Evolutionary conservation across 2,329 filamentous ascomycete genomes (phyloP), one percentile per base, ranked within the genome.

Genomic region (Talaromyces sp.): DNA sequence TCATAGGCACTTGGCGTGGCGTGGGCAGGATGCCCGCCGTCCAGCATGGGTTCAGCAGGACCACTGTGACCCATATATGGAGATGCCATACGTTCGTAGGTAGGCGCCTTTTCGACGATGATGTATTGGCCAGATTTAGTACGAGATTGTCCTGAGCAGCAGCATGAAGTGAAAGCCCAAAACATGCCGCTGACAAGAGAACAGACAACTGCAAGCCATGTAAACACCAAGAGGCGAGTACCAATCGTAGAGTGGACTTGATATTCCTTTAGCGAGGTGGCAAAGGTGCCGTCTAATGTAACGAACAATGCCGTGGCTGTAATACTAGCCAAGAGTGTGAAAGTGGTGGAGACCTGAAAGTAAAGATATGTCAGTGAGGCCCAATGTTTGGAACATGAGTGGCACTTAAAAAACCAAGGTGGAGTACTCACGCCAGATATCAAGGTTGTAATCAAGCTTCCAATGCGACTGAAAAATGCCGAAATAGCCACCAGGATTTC

Each of bases 141-240:
- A 67, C 75, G 79, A 63, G 80, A 83, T 71, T 84, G 82, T 57
- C 92, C 91, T 70, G 86, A 88, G 84, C 93, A 97, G 87, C 93
- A 98, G 89, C 94, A 98, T 73, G 90, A 86, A 77, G 89, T 92
- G 78, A 96, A 87, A 73, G 93, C 81, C 94, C 95, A 98, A 89
- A 98, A 97, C 75, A 97, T 79, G 69, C 86, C 87, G 11, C 90
- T 89, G 52, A 78, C 91, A 39, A 95, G 75, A 68, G 90, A 89
- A 75, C 95, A 92, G 33, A 86, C 90, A 49, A 89, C 89, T 52
- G 89, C 89, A 66, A 97, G 83, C 92, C 93, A 97, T 71, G 90
- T 86, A 25, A 88, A 80, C 41, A 84, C 84, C 62, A 95, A 87
- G 81, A 90, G 94, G 66, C 83, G 81, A 31, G 76, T 86, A 80